A percentile compares a stretch with the other conserved stretches of the same genome.
These are phyloP conservation scores for Aspergillus sp. DNA, from an alignment of 2,329 filamentous ascomycete species.

Conservation along the genomic window DNA sequence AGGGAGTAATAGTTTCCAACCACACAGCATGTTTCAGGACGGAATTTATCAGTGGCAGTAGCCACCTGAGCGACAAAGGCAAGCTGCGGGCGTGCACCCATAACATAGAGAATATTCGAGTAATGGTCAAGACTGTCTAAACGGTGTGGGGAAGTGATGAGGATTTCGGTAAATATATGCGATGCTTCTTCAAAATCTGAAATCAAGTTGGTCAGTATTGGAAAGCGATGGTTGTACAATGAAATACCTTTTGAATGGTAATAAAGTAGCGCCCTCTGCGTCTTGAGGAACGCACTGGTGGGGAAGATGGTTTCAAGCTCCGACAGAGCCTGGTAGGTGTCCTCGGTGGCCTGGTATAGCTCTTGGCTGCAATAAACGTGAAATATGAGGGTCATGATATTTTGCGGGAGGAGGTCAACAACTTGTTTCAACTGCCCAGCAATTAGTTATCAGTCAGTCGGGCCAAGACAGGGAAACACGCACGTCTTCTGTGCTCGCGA, in stretches of 20 bases:
- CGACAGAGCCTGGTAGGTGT: constrained; percentile 68
- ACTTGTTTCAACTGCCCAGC: constrained; percentile 62
- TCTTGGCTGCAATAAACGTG: constrained; percentile 87
- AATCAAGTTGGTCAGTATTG: constrained; percentile 7
- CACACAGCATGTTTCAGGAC: constrained; percentile 93
- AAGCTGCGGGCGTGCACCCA: constrained; percentile 80
- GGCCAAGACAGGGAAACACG: constrained; percentile 27
- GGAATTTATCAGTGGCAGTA: constrained; percentile 88
- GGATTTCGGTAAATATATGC: constrained; percentile 62
- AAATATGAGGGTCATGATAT: constrained; percentile 92
- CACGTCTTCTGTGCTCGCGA: constrained; percentile 77
- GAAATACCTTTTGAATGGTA: constrained; percentile 72
- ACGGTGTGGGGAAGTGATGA: constrained; percentile 61
- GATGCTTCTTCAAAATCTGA: constrained; percentile 61
- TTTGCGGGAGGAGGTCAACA: constrained; percentile 70
- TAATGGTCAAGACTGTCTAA: constrained; percentile 93
- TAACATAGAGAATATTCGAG: constrained; percentile 94
- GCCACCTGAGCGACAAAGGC: constrained; percentile 90
- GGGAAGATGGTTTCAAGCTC: constrained; percentile 83
- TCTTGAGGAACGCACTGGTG: constrained; percentile 80
- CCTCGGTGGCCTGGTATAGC: constrained; percentile 77
- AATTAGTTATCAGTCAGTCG: constrained; percentile 12
- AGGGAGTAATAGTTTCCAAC: constrained; percentile 97
- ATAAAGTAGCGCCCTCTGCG: constrained; percentile 78
- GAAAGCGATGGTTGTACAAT: not conserved